Base-by-base conservation (phyloP, 805 yeast genomes). In the Spathaspora sp. region DNA sequence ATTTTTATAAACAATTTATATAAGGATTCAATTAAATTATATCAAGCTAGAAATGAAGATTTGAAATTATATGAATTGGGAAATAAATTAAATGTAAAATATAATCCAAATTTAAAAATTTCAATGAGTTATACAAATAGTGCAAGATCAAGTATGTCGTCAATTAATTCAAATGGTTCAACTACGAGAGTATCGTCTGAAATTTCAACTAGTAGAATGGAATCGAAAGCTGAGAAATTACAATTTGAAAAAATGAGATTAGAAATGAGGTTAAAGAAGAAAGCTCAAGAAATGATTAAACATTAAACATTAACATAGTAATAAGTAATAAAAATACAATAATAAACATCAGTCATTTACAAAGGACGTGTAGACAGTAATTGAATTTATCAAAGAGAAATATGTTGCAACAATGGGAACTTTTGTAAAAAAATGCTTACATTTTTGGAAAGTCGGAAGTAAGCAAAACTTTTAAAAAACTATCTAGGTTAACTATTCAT, bases 221-320 rank as follows among this genome's bases (percentile, higher is more conserved):
- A 66, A 32, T 35, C 65, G 8, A 53, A 63, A 58, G 75, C 71
- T 39, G 67, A 72, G 53, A 65, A 61, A 55, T 53, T 69, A 70
- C 76, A 75, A 45, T 68, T 78, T 50, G 82, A 77, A 52, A 75
- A 77, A 58, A 50, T 69, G 20, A 60, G 79, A 45, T 57, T 79
- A 65, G 82, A 79, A 57, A 64, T 76, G 69, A 65, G 78, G 47
- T 58, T 79, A 40, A 76, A 77, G 61, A 76, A 73, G 63, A 70
- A 73, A 50, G 81, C 68, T 1, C 68, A 65, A 42, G 70, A 61
- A 57, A 61, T 68, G 32, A 55, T 74, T 57, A 70, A 49, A 17
- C 45, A 48, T 11, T 43, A 47, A 39, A 23, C 8, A 18, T 10
- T 29, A 8, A 6, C 26, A 23, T 23, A 23, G 26, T 23, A 35